Percentiles rank a stretch among this genome's conserved stretches.
phyloP scores from a whole-genome alignment of 2,329 filamentous ascomycete genomes.

The Ceratocystis eucalypticola region DNA sequence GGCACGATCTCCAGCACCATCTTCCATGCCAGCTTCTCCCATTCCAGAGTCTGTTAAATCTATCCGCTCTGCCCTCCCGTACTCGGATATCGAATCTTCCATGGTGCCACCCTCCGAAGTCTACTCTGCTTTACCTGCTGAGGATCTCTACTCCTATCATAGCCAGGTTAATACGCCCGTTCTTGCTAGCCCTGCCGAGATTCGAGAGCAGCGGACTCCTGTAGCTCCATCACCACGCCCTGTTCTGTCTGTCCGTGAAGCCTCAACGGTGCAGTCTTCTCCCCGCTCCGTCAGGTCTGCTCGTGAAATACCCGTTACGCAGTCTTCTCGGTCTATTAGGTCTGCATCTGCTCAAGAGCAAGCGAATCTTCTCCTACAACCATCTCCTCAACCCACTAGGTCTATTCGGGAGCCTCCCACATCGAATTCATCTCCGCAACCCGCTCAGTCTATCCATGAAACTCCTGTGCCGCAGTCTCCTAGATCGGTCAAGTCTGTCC shows the following conservation, averaged over 20 bases:
- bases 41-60: constrained; percentile 1
- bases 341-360: neutral
- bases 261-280: neutral
- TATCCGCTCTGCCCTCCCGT: constrained; percentile 12
- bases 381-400: neutral
- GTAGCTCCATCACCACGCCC: neutral
- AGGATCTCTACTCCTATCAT: constrained; percentile 4
- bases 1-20: constrained; percentile 8
- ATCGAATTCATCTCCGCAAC: neutral
- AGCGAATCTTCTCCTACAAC: neutral
- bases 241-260: neutral
- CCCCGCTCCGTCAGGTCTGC: neutral
- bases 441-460: neutral
- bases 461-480: constrained; percentile 1
- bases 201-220: constrained; percentile 6
- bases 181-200: constrained; percentile 11
- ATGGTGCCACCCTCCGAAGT: constrained; percentile 14
- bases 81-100: constrained; percentile 7
- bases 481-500: constrained; percentile 3
- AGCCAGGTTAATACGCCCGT: constrained; percentile 11
- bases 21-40: constrained; percentile 6
- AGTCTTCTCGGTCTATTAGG: neutral
- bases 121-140: constrained; percentile 6
- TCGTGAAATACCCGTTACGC: neutral
- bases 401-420: neutral